Percentiles rank a stretch among this genome's conserved stretches.
Conservation (phyloP, 768 basidiomycete species). For the Rhodotorula graminis region DNA sequence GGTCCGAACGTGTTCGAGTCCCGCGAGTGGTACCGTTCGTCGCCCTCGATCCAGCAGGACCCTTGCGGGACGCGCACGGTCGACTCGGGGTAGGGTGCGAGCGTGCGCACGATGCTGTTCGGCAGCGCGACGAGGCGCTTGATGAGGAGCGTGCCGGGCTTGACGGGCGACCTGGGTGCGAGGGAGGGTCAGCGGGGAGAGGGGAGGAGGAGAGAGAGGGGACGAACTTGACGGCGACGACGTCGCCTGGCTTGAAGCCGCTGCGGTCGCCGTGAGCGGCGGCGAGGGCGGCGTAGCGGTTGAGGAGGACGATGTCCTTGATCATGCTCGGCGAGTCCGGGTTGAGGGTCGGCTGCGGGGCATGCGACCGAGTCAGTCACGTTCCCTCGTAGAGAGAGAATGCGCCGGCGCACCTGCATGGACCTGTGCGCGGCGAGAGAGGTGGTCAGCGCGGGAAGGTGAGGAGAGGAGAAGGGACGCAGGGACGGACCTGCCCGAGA, state of each 20-base stretch:
- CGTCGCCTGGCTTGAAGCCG: conserved; percentile 37
- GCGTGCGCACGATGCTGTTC: conserved; percentile 37
- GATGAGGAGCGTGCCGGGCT: conserved; percentile 34
- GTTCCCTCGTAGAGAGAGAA: too few relatives aligned
- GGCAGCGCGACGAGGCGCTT: conserved; percentile 43
- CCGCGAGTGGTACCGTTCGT: conserved; percentile 40
- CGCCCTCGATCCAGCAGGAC: conserved; percentile 42
- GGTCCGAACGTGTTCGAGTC: conserved; percentile 42
- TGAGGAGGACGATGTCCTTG: conserved; percentile 41
- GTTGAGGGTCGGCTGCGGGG: conserved; percentile 43
- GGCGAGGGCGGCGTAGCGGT: conserved; percentile 28
- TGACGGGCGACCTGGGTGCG: conserved; percentile 27
- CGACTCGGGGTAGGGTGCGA: conserved; percentile 24
- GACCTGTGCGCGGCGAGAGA: conserved; percentile 23
- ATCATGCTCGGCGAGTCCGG: conserved; percentile 39
- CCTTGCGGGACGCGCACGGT: conserved; percentile 29
- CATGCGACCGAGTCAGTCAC: not conserved
- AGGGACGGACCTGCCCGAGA: conserved; percentile 38
- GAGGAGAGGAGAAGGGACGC: not conserved
- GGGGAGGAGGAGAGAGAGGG: not conserved
- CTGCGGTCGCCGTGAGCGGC: conserved; percentile 2
- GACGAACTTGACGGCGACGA: conserved; percentile 39
- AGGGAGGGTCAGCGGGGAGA: not conserved
- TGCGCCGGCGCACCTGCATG: conserved; percentile 38
- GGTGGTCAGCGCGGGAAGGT: not conserved